Percentiles rank a stretch among this genome's conserved stretches.
These are phyloP conservation scores for Oryza australiensis DNA, from an alignment of 176 grass and related monocot species.

Conservation along the genomic window DNA sequence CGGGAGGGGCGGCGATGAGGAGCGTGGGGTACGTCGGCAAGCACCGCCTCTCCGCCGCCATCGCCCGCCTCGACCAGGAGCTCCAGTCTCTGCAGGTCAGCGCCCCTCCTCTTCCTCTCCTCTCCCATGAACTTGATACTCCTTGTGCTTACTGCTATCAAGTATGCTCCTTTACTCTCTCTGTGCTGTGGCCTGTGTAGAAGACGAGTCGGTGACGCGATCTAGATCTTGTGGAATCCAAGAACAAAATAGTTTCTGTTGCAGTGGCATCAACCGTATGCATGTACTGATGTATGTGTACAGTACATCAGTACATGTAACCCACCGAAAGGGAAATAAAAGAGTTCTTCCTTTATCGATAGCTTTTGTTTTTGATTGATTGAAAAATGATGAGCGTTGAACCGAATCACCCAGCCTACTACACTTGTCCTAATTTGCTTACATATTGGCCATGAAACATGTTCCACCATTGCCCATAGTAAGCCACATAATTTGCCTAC, in stretches of 20 bases:
- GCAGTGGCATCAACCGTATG: not conserved
- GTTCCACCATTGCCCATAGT: not conserved
- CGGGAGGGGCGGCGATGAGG: constrained; percentile 16
- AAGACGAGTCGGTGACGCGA: not conserved
- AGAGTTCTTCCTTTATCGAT: not conserved
- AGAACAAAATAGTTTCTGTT: not conserved
- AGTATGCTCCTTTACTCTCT: too few species aligned
- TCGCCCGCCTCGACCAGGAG: constrained; percentile 81
- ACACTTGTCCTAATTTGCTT: not conserved
- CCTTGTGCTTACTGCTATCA: not conserved
- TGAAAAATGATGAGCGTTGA: not conserved
- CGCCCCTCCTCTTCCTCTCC: not conserved
- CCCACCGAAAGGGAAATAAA: not conserved
- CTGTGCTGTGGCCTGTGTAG: not conserved
- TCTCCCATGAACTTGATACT: not conserved
- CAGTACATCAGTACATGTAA: not conserved
- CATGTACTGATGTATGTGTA: not conserved
- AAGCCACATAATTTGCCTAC: not conserved
- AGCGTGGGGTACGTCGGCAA: constrained; percentile 66
- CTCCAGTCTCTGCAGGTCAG: constrained; percentile 71
- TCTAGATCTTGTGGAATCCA: constrained; percentile 36
- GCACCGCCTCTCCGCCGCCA: constrained; percentile 82
- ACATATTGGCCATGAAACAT: not conserved
- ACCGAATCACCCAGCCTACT: not conserved
- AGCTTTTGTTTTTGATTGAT: constrained; percentile 6